Evolutionary conservation across 202 grass and related monocot species (phyloP).

Genomic region (Sporobolus alterniflorus): DNA sequence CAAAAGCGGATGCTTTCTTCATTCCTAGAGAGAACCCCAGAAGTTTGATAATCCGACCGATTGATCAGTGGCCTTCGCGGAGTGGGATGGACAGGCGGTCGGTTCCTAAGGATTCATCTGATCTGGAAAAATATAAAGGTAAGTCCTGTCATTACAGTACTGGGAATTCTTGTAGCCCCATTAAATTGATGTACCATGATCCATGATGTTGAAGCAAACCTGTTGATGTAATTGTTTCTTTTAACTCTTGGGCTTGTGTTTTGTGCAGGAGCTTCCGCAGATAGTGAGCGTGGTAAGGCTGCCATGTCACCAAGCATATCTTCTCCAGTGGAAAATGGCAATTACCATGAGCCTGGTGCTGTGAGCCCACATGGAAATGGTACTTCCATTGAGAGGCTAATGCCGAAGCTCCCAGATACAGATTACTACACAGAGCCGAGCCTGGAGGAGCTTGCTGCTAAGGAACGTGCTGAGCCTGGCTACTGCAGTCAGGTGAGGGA

Average conservation of each 20-base stretch:
- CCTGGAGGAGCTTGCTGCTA: constrained; percentile 85
- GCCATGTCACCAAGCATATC: constrained; percentile 21
- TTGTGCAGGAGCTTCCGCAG: constrained; percentile 38
- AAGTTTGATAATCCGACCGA: constrained; percentile 63
- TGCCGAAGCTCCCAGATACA: constrained; percentile 76
- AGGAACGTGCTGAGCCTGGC: constrained; percentile 80
- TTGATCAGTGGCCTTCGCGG: constrained; percentile 65
- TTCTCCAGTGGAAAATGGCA: constrained; percentile 45
- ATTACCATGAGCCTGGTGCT: constrained; percentile 35
- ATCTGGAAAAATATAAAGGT: constrained; percentile 48
- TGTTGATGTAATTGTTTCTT: neutral
- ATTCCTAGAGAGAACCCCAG: constrained; percentile 93
- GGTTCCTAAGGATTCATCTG: constrained; percentile 32
- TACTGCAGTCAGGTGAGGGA: constrained; percentile 71
- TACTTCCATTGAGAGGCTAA: constrained; percentile 57
- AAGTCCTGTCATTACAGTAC: neutral
- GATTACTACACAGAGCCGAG: constrained; percentile 85
- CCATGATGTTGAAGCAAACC: neutral
- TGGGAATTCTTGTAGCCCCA: no score
- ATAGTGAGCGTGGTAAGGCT: constrained; percentile 33
- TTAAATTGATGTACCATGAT: no score
- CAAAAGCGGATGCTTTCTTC: constrained; percentile 87
- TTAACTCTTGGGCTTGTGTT: constrained; percentile 8
- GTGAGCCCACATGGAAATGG: constrained; percentile 51
- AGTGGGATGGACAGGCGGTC: constrained; percentile 24